Evolutionary conservation across 1,284 basidiomycete species (phyloP), one percentile per base, ranked within the genome.

Genomic region (Cutaneotrichosporon curvatum): DNA sequence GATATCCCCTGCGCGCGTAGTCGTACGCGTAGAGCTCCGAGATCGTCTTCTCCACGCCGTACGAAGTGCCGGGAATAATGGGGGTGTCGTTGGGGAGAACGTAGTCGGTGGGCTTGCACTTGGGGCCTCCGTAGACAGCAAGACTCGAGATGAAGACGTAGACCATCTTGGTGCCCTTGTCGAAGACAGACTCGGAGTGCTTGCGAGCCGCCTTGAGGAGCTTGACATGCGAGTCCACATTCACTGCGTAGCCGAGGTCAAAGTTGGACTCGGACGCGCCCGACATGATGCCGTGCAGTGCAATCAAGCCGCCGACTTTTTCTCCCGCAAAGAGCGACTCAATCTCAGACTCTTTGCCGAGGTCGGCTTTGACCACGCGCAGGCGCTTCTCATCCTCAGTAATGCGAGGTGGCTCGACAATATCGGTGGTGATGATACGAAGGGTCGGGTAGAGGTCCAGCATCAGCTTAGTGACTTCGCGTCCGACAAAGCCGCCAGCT

Each of bases 241-340:
- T 83, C 50, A 82, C 79, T 1, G 59, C 47, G 54, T 80, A 71
- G 5, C 79, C 80, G 4, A 81, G 65, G 36, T 79, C 78, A 59
- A 82, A 82, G 59, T 81, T 75, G 50, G 79, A 78, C 62, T 83
- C 81, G 15, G 79, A 76, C 16, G 79, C 80, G 19, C 80, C 78
- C n/a, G 79, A 81, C 81, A 82, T 82, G 63, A 81, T 79, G 2
- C 81, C 81, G 57, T 70, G 68, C 4, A 72, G 48, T 9, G 70
- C 71, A 52, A 67, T 71, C 0, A 72, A 56, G 8, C 65, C 65
- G 31, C 67, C 67, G 12, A 74, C 58, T 40, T 59, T 60, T 46
- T 67, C 63, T 10, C 65, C 66, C 30, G 64, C 51, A 42, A 74
- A 73, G 25, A 82, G 62, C 0, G 47, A 55, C 28, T 76, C 66